Conservation (phyloP, 176 grass and related monocot species). For the Aegilops longissima region DNA sequence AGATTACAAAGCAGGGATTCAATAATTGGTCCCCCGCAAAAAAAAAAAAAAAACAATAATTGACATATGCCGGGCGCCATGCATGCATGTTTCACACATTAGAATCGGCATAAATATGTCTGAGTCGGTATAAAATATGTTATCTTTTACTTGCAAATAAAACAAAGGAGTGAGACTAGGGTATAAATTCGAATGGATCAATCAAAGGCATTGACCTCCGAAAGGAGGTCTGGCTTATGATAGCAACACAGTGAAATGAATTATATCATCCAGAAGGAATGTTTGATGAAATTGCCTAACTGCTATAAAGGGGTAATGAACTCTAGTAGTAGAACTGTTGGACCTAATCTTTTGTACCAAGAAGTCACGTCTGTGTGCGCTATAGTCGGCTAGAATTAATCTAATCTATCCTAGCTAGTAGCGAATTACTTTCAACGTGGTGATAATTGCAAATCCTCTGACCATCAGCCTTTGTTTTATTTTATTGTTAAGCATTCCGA, state of each 20-base stretch:
- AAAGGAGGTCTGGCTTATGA: constrained; percentile 32
- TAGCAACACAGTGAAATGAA: constrained; percentile 23
- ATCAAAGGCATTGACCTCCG: constrained; percentile 37
- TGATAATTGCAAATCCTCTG: constrained; percentile 5
- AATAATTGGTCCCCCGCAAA: no score
- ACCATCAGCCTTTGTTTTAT: constrained; percentile 32
- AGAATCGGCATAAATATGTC: constrained; percentile 15
- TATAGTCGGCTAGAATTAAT: constrained; percentile 14
- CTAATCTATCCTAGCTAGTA: constrained; percentile 8
- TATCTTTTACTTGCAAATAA: background rate
- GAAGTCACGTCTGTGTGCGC: constrained; percentile 33
- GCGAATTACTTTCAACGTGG: constrained; percentile 31
- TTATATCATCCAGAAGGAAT: constrained; percentile 26
- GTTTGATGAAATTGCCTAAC: constrained; percentile 47
- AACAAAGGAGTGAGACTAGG: background rate
- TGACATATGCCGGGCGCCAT: background rate
- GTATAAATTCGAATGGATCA: constrained; percentile 36
- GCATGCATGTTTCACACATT: constrained; percentile 24
- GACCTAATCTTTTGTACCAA: constrained; percentile 48
- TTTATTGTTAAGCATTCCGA: background rate
- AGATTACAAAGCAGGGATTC: background rate
- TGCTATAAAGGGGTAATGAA: constrained; percentile 24
- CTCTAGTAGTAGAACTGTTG: constrained; percentile 25
- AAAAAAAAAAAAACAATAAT: no score
- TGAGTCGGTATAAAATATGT: constrained; percentile 13